A percentile compares a stretch with the other conserved stretches of the same genome.
Evolutionary conservation across 2,329 filamentous ascomycete genomes (phyloP).

Genomic region (Drechslerella stenobrocha): DNA sequence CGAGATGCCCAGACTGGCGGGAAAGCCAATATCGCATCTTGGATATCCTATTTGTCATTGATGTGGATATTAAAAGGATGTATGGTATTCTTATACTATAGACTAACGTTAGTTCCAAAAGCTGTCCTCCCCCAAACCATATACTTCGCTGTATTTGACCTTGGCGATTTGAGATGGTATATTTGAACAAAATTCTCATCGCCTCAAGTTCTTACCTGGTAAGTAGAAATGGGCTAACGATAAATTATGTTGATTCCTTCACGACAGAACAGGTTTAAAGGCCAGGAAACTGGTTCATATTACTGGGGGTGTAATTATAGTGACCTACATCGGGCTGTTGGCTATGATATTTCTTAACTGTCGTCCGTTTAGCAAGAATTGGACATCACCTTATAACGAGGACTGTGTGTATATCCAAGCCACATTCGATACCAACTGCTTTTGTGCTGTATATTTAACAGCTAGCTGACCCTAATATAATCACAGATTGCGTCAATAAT

Average conservation of each 20-base stretch:
- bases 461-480: no score
- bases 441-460: no score
- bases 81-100: conserved; percentile 46
- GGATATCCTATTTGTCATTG: conserved; percentile 43
- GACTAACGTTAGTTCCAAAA: conserved; percentile 29
- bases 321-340: conserved; percentile 30
- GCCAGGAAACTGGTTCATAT: conserved; percentile 37
- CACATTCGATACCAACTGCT: no score
- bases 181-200: no score
- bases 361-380: conserved; percentile 42
- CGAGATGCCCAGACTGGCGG: conserved; percentile 25
- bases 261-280: conserved; percentile 28
- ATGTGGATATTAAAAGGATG: conserved; percentile 46
- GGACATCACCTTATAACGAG: conserved; percentile 38
- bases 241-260: background rate
- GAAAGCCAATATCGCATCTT: conserved; percentile 42
- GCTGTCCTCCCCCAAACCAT: background rate
- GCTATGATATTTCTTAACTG: conserved; percentile 45
- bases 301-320: conserved; percentile 23
- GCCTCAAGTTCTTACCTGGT: no score
- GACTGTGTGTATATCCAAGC: conserved; percentile 29
- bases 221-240: background rate
- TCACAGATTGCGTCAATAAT: conserved; percentile 40
- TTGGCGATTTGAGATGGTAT: no score
- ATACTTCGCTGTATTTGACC: background rate